Evolutionary conservation across 208 protist genomes (phyloP).

Genomic region (Entamoeba histolytica): DNA sequence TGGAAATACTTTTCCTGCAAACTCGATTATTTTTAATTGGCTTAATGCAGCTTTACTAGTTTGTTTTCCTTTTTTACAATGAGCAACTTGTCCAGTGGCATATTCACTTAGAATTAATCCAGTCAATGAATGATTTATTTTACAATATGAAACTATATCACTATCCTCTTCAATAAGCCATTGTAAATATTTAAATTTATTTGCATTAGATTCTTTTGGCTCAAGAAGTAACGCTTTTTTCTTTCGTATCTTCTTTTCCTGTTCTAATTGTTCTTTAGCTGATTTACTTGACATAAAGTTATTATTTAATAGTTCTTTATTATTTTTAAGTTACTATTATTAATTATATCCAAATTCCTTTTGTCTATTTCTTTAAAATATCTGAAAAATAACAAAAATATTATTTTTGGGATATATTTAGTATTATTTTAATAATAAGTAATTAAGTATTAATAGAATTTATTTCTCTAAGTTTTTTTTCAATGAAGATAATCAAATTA

Average conservation of each 20-base stretch:
- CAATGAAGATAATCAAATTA: too few species aligned
- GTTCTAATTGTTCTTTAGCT: not conserved
- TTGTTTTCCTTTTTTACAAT: not conserved
- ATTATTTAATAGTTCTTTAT: too few species aligned
- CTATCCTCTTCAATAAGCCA: not conserved
- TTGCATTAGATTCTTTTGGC: not conserved
- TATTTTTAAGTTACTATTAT: not conserved
- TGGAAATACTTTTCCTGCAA: not conserved
- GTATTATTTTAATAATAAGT: too few species aligned
- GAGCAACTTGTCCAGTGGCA: not conserved
- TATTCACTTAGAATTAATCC: not conserved
- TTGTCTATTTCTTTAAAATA: too few species aligned
- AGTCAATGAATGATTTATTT: not conserved
- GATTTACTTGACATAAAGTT: not conserved
- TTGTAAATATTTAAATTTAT: not conserved
- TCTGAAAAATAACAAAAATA: too few species aligned
- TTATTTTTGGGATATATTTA: too few species aligned
- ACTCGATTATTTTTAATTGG: not conserved
- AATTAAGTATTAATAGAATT: too few species aligned
- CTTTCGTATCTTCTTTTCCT: not conserved
- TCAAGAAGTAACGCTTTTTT: not conserved
- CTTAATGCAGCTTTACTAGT: not conserved
- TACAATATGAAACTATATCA: not conserved
- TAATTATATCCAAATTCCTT: too few species aligned
- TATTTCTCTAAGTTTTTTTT: too few species aligned